phyloP scores from a whole-genome alignment of 192 early-diverging fungal species.

The Coemansia sp. region DNA sequence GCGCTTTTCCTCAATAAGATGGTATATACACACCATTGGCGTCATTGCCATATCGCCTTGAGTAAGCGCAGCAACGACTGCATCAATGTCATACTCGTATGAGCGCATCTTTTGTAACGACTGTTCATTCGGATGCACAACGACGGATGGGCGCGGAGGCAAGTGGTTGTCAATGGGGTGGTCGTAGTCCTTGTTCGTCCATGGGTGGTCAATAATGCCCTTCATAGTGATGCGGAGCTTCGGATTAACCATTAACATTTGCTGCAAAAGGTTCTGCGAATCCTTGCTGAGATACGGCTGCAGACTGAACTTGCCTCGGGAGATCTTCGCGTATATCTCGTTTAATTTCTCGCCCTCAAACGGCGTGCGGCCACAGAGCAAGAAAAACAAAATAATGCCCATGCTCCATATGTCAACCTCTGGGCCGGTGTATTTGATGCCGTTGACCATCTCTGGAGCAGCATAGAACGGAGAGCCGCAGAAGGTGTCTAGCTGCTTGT shows the following conservation, averaged over 20 bases:
- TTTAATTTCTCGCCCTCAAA: slow-evolving; percentile 86
- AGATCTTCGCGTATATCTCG: slow-evolving; percentile 83
- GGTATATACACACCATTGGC: slow-evolving; percentile 52
- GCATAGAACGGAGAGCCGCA: slow-evolving; percentile 79
- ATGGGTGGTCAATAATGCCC: slow-evolving; percentile 71
- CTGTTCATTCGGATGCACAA: slow-evolving; percentile 46
- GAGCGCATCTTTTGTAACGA: slow-evolving; percentile 48
- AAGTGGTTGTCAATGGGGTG: slow-evolving; percentile 65
- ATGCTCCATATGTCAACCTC: slow-evolving; percentile 90
- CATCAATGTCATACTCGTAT: slow-evolving; percentile 40
- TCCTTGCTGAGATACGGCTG: slow-evolving; percentile 59
- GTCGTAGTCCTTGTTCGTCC: slow-evolving; percentile 74
- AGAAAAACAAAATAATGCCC: slow-evolving; percentile 82
- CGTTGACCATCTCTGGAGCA: slow-evolving; percentile 83
- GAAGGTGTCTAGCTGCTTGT: slow-evolving; percentile 55
- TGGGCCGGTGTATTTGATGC: slow-evolving; percentile 78
- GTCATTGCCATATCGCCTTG: slow-evolving; percentile 43
- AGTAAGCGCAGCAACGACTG: slow-evolving; percentile 34
- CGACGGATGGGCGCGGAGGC: slow-evolving; percentile 56
- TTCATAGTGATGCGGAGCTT: slow-evolving; percentile 65
- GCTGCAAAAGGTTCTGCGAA: slow-evolving; percentile 64
- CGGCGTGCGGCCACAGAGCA: slow-evolving; percentile 81
- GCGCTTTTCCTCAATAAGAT: slow-evolving; percentile 45
- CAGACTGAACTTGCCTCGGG: slow-evolving; percentile 62
- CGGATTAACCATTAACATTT: slow-evolving; percentile 74